phyloP scores from a whole-genome alignment of 768 basidiomycete species.

The Pleurotus salmoneostramineus region DNA sequence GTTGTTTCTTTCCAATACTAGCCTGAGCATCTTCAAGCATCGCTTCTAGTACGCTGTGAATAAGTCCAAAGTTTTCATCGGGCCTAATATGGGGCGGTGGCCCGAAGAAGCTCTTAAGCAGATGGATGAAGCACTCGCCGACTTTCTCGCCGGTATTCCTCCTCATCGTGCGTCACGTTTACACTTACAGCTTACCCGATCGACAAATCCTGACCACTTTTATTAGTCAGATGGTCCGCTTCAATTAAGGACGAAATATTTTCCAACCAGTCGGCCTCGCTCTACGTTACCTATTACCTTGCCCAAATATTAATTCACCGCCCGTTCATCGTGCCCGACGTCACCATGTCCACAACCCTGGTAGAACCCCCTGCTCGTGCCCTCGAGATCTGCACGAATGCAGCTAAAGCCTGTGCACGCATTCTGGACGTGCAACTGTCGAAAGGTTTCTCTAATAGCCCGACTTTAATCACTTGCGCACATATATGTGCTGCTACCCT shows the following conservation, averaged over 20 bases:
- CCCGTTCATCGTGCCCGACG: slow-evolving; percentile 47
- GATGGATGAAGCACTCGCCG: slow-evolving; percentile 41
- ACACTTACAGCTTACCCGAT: neutral
- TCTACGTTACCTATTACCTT: slow-evolving; percentile 59
- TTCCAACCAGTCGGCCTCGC: slow-evolving; percentile 52
- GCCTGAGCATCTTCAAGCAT: slow-evolving; percentile 30
- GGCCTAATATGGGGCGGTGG: slow-evolving; percentile 6
- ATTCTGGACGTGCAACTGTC: slow-evolving; percentile 51
- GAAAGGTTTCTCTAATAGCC: slow-evolving; percentile 38
- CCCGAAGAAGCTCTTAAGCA: slow-evolving; percentile 41
- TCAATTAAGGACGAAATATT: slow-evolving; percentile 42
- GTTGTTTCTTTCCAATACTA: slow-evolving; percentile 32
- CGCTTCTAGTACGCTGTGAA: slow-evolving; percentile 33
- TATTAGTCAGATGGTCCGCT: slow-evolving; percentile 57
- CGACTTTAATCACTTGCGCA: slow-evolving; percentile 38
- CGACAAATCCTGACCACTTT: neutral
- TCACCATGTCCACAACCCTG: slow-evolving; percentile 9
- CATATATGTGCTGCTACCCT: slow-evolving; percentile 51
- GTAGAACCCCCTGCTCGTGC: slow-evolving; percentile 37
- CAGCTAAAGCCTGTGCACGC: slow-evolving; percentile 55
- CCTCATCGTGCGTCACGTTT: slow-evolving; percentile 38
- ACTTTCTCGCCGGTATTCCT: slow-evolving; percentile 61
- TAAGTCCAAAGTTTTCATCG: slow-evolving; percentile 16
- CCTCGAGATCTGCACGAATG: slow-evolving; percentile 53
- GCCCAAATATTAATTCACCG: slow-evolving; percentile 67